Conservation (phyloP, 2,329 filamentous ascomycete species). For the Trichoderma asperellum region DNA sequence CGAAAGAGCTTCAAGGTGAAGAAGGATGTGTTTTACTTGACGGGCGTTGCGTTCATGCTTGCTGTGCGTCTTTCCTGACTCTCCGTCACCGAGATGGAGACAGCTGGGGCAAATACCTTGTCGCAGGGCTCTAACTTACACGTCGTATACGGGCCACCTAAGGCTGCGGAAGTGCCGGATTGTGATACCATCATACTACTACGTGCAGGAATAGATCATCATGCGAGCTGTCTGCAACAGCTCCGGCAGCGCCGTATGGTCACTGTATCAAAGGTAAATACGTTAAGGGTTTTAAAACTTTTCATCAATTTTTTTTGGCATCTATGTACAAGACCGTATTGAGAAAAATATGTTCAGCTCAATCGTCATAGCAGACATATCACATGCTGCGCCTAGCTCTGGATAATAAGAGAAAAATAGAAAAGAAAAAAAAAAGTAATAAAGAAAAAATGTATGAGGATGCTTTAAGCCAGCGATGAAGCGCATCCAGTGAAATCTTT, state of each 20-base stretch:
- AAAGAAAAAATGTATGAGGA: conserved; percentile 4
- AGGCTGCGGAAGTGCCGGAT: conserved; percentile 15
- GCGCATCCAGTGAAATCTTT: conserved; percentile 12
- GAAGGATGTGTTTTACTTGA: not conserved
- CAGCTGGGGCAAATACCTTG: not conserved
- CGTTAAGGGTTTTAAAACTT: not conserved
- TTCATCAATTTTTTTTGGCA: conserved; percentile 19
- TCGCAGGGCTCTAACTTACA: conserved; percentile 1
- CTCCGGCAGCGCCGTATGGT: conserved; percentile 5
- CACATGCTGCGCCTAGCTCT: conserved; percentile 22
- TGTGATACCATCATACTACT: not conserved
- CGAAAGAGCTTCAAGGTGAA: not conserved
- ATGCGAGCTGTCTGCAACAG: not conserved
- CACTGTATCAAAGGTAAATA: not conserved
- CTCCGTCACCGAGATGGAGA: not conserved
- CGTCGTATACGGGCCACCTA: not conserved
- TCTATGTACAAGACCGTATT: conserved; percentile 29
- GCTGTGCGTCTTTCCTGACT: not conserved
- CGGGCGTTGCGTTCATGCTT: not conserved
- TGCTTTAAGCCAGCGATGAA: conserved; percentile 12
- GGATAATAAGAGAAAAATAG: conserved; percentile 7
- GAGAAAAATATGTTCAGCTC: conserved; percentile 19
- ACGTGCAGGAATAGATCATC: conserved; percentile 1
- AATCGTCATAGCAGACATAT: conserved; percentile 25
- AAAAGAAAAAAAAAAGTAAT: not conserved